Base-by-base conservation (phyloP, 1,284 basidiomycete genomes). In the Xerocomus nothofagi region DNA sequence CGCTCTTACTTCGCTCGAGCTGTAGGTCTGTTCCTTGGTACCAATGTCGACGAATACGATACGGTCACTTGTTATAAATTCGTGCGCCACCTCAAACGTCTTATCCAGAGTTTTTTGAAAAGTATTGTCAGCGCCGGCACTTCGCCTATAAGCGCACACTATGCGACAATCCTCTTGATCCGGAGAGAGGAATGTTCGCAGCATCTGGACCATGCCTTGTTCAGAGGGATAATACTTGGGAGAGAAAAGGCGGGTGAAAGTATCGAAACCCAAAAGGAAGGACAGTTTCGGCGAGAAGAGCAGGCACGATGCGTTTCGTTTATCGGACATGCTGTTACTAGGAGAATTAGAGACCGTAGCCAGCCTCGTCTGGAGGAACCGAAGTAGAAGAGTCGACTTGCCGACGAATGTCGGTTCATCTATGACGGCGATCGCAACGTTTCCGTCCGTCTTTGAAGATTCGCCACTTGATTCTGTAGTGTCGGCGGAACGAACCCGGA, bases 361-460 rank as follows among this genome's bases (percentile, higher is more conserved):
- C 29, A 79, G 54, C 51, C 75, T 71, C 20, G 62, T 54, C 42
- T 64, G 68, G 37, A 89, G 69, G 57, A 82, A 82, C 15, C 65
- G 63, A n/a, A 73, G 73, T 44, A 92, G 74, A 18, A 79, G 67
- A 17, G 77, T 73, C 11, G 90, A 88, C 71, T 98, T 98, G 33
- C 81, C 81, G 36, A 91, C 88, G 66, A 98, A 98, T 0, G 88
- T 90, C 3, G 95, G 93, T 57, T 92, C 89, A 62, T 93, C 81
- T 50, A 93, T 82, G 54, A 96, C 78, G 1, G 80, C 95, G 1
- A 97, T 82, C 0, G 90, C 93, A 23, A 91, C 74, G 52, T 88
- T 88, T 18, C 23, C 38, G 21, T 24, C 49, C 11, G 49, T 44
- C 18, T 60, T 50, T n/a, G 62, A 56, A 18, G 34, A 48, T 39